Evolutionary conservation across 257 asterid genomes (phyloP), one percentile per base, ranked within the genome.

Genomic region (Capsicum pubescens): DNA sequence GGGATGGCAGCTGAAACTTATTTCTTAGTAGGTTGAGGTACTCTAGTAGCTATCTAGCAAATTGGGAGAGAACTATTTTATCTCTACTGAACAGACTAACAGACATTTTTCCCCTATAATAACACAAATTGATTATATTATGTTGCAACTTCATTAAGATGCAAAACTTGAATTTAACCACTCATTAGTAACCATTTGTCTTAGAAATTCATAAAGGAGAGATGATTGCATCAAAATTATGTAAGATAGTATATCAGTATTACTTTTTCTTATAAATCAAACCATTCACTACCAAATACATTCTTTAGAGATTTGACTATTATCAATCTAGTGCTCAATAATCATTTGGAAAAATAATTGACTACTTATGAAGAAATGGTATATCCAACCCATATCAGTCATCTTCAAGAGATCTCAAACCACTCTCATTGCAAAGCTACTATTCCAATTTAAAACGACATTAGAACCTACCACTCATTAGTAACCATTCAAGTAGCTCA

Each of bases 401-500:
- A 36, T 36, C 3, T 36, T 36, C 39, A 36, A 36, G 39, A 36
- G 39, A 36, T 36, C 39, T 36, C 39, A 36, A 36, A 36, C 3
- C 39, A 36, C 39, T 36, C 39, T 36, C 39, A 36, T 36, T 36
- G 1, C 39, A 36, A 36, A 36, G 39, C 39, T 36, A 3, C 39
- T 3, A 36, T 36, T 36, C 39, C 63, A 76, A 74, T 76, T 15
- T 54, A n/a, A 74, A 88, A 79, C 55, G 2, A 55, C n/a, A 48
- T 54, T 86, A 82, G 42, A 87, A 85, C 84, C 55, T 91, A 92
- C 98, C 93, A n/a, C n/a, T n/a, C n/a, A n/a, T n/a, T 94, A 95
- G 88, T 90, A 95, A 88, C 88, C 98, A 94, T 77, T 91, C 97
- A 17, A 94, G 93, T 21, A 92, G 91, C 81, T 94, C 98, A 17